A percentile compares a stretch with the other conserved stretches of the same genome.
Evolutionary conservation across 768 basidiomycete genomes (phyloP).

Genomic region (Termitomyces heimii): DNA sequence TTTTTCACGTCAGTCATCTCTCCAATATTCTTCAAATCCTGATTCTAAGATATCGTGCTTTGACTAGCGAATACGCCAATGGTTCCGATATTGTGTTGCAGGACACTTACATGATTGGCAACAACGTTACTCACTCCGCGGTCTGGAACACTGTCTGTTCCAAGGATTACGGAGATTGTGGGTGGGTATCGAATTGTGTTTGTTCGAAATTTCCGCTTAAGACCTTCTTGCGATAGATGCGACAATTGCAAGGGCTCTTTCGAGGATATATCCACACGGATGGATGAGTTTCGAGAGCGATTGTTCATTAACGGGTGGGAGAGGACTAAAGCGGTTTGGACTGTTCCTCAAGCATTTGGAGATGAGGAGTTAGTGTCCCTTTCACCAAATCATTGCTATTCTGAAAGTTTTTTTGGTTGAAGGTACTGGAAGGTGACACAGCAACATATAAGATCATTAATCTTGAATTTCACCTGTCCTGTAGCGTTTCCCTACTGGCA

Average conservation of each 20-base stretch:
- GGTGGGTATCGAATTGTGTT: conserved; percentile 35
- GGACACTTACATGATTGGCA: conserved; percentile 54
- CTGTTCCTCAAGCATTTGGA: conserved; percentile 77
- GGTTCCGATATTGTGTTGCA: conserved; percentile 72
- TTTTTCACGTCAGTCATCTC: conserved; percentile 37
- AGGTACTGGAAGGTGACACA: conserved; percentile 45
- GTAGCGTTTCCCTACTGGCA: conserved; percentile 54
- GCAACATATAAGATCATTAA: neutral
- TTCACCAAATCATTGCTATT: neutral
- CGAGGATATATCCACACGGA: conserved; percentile 60
- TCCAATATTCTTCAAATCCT: neutral
- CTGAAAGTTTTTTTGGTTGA: neutral
- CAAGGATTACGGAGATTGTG: conserved; percentile 63
- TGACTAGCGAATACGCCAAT: conserved; percentile 33
- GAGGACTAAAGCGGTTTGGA: conserved; percentile 66
- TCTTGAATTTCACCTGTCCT: neutral
- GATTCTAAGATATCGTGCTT: neutral
- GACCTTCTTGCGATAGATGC: conserved; percentile 23
- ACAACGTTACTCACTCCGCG: conserved; percentile 59
- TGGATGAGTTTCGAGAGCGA: conserved; percentile 60
- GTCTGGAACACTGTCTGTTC: conserved; percentile 62
- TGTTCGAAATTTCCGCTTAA: neutral
- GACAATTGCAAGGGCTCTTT: conserved; percentile 66
- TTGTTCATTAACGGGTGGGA: conserved; percentile 64
- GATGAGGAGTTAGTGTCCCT: conserved; percentile 37